A percentile compares a stretch with the other conserved stretches of the same genome.
Conservation (phyloP, 305 asterid genomes). For the Striga hermonthica region DNA sequence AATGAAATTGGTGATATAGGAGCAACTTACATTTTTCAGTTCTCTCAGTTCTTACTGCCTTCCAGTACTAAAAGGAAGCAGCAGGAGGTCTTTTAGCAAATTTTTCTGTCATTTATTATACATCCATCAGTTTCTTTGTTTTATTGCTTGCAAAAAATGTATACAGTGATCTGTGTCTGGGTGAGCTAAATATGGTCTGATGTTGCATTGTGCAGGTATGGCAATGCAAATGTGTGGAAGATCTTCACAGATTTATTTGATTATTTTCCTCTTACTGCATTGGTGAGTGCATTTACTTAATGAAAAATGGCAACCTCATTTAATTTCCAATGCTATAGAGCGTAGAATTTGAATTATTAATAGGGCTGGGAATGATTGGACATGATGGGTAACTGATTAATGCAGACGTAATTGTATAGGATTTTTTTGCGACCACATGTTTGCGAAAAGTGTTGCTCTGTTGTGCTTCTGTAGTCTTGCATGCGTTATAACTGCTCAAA, state of each 20-base stretch:
- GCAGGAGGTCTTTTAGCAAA: background rate
- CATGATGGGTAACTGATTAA: background rate
- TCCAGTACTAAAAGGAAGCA: too few species aligned
- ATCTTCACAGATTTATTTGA: conserved; percentile 60
- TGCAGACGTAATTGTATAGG: background rate
- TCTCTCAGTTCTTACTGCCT: too few species aligned
- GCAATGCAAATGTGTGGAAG: conserved; percentile 69
- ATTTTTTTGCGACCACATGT: too few species aligned
- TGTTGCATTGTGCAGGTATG: conserved; percentile 43
- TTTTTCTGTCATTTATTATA: background rate
- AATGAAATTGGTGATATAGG: background rate
- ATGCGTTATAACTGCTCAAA: too few species aligned
- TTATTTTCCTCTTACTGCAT: conserved; percentile 67
- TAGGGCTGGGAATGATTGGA: background rate
- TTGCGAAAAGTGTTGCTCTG: too few species aligned
- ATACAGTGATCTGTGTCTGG: background rate
- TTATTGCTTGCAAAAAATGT: background rate
- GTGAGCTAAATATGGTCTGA: conserved; percentile 11
- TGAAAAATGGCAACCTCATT: background rate
- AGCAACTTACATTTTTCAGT: background rate
- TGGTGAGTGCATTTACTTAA: conserved; percentile 44
- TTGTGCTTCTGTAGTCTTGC: too few species aligned
- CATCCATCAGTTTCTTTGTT: background rate
- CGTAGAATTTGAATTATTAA: background rate
- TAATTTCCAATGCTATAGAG: background rate